phyloP scores from a whole-genome alignment of 208 protist species.

The Paratrypanosoma confusum region DNA sequence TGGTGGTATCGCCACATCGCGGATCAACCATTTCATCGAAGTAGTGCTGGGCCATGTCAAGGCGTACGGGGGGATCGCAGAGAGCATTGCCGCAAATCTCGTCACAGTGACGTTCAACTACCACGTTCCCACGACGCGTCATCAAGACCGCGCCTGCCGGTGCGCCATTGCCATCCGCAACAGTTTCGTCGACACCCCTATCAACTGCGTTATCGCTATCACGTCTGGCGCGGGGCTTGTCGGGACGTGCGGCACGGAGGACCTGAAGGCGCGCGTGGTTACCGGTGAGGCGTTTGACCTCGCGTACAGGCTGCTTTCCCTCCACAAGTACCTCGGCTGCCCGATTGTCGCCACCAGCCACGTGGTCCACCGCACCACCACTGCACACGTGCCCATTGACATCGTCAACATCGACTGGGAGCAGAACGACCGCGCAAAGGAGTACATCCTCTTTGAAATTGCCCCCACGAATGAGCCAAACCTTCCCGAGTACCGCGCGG shows the following conservation, averaged over 20 bases:
- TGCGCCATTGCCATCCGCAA: conserved; percentile 43
- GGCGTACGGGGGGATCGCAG: conserved; percentile 27
- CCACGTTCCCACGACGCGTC: conserved; percentile 33
- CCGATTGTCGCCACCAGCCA: conserved; percentile 31
- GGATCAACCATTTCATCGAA: conserved; percentile 37
- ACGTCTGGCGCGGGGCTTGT: conserved; percentile 27
- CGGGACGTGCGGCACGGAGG: conserved; percentile 43
- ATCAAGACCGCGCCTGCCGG: conserved; percentile 41
- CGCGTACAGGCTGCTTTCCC: conserved; percentile 14
- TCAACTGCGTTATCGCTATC: conserved; percentile 25
- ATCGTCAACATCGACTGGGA: conserved; percentile 25
- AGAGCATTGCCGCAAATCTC: conserved; percentile 30
- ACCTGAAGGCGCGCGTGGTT: conserved; percentile 38
- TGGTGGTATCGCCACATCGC: conserved; percentile 10
- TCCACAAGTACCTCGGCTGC: conserved; percentile 19
- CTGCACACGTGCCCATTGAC: conserved; percentile 28
- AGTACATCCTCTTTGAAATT: conserved; percentile 27
- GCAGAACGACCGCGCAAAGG: conserved; percentile 10
- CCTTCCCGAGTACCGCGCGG: conserved; percentile 9
- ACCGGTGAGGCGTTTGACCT: conserved; percentile 25
- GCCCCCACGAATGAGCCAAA: conserved; percentile 8
- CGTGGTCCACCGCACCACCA: conserved; percentile 17
- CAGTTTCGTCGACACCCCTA: conserved; percentile 12
- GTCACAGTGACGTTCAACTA: conserved; percentile 43
- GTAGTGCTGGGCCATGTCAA: conserved; percentile 20